These are phyloP conservation scores for Echria macrotheca DNA, from an alignment of 495 filamentous ascomycete species.

Conservation along the genomic window DNA sequence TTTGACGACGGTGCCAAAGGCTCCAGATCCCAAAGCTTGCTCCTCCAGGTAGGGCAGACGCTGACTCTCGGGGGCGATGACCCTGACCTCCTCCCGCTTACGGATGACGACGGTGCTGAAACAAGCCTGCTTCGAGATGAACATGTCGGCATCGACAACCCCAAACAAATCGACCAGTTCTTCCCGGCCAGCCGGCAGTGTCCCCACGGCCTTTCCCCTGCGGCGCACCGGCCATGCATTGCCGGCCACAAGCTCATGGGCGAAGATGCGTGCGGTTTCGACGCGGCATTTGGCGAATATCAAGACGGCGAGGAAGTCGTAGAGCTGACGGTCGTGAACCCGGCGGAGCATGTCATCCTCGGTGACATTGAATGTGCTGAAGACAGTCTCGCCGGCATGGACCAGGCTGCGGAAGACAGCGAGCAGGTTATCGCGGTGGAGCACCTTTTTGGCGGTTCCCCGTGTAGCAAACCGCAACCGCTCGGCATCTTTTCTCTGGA, in stretches of 20 bases:
- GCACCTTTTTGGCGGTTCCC: conserved; percentile 24
- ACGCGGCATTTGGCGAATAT: conserved; percentile 27
- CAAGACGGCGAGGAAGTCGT: conserved; percentile 28
- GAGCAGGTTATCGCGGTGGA: conserved; percentile 17
- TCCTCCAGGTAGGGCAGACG: conserved; percentile 32
- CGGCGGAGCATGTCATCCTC: conserved; percentile 15
- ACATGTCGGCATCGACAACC: conserved; percentile 19
- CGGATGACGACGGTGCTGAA: conserved; percentile 31
- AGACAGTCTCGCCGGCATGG: neutral
- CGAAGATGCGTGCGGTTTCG: conserved; percentile 26
- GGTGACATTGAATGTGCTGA: conserved; percentile 9
- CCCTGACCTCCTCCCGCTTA: conserved; percentile 21
- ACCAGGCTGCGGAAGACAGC: conserved; percentile 24
- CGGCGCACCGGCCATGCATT: conserved; percentile 14
- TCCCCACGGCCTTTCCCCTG: neutral
- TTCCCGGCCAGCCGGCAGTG: conserved; percentile 11
- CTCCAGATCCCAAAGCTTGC: conserved; percentile 15
- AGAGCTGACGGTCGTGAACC: conserved; percentile 19
- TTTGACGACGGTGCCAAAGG: conserved; percentile 28
- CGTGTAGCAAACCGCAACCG: conserved; percentile 23
- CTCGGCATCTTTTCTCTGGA: conserved; percentile 20
- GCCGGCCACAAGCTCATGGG: conserved; percentile 17
- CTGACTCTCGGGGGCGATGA: conserved; percentile 18
- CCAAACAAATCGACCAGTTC: conserved; percentile 24
- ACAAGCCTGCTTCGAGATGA: conserved; percentile 27